Conservation (phyloP, 2,329 filamentous ascomycete species). For the Ophiostoma pallidulum region DNA sequence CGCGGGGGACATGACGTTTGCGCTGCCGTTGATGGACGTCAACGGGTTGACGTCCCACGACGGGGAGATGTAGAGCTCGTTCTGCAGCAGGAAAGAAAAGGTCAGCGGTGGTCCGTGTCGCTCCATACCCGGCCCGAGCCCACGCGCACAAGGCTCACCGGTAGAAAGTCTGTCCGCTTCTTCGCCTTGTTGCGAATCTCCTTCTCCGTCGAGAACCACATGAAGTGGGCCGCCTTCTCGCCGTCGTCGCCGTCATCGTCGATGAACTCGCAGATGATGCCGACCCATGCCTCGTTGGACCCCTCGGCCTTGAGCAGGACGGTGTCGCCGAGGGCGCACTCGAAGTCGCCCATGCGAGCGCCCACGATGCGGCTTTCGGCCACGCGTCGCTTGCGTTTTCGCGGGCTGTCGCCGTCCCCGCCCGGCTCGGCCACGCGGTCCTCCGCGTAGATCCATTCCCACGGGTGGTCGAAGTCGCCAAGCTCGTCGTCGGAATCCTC, state of each 20-base stretch:
- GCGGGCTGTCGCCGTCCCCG: slow-evolving; percentile 3
- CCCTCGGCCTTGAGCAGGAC: slow-evolving; percentile 84
- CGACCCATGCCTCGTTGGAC: slow-evolving; percentile 82
- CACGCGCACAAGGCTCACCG: slow-evolving; percentile 31
- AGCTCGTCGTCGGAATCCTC: slow-evolving; percentile 88
- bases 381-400: slow-evolving; percentile 28
- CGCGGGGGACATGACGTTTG: slow-evolving; percentile 64
- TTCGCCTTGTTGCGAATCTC: slow-evolving; percentile 78
- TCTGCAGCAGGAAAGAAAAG: slow-evolving; percentile 34
- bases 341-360: slow-evolving; percentile 71
- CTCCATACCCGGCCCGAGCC: no score
- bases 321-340: slow-evolving; percentile 71
- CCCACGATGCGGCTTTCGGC: slow-evolving; percentile 56
- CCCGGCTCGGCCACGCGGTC: slow-evolving; percentile 9
- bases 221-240: slow-evolving; percentile 75
- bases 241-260: slow-evolving; percentile 59
- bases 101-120: no score
- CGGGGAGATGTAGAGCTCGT: slow-evolving; percentile 85
- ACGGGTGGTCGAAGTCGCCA: slow-evolving; percentile 59
- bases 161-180: slow-evolving; percentile 70
- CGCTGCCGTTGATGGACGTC: slow-evolving; percentile 82
- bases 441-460: slow-evolving; percentile 67
- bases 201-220: slow-evolving; percentile 92
- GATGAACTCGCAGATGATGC: slow-evolving; percentile 73
- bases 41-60: slow-evolving; percentile 82